Base-by-base conservation (phyloP, 768 basidiomycete genomes). In the Cyclocybe cylindracea region DNA sequence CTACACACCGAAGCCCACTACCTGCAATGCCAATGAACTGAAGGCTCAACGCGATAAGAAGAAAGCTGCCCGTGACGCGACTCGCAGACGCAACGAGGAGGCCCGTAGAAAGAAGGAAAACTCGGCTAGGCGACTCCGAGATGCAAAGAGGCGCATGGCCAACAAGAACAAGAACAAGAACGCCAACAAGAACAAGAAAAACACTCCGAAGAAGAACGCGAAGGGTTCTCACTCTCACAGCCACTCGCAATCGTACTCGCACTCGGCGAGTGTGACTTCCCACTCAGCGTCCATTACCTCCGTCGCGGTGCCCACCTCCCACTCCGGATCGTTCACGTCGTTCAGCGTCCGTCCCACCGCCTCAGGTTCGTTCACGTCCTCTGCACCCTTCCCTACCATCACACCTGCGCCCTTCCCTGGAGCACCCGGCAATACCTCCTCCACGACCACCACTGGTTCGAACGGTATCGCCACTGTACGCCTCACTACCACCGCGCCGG, bases 391-490 rank as follows among this genome's bases (percentile, higher is more conserved):
- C 29, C 48, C 57, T 11, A 32, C 48, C 43, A 57, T 58, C 42
- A 61, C 59, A 5, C 46, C 55, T 32, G 52, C 59, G 4, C 56
- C 60, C 5, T 42, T 53, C 32, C 51, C 50, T 16, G 46, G 47
- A 37, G 29, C 48, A 16, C 49, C 51, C 38, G 45, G 19, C 39
- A 55, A 54, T 35, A 38, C 50, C 7, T 48, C 60, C 13, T 38
- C 52, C 16, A 37, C 49, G 13, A 59, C 61, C 36, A 51, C 50
- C 44, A 62, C 60, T 19, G 63, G 62, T 48, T 46, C 57, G 40
- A 53, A 64, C 38, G 59, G 61, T 16, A 50, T 55, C 40, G 61
- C 59, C 31, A 67, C 66, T 16, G 57, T 66, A 43, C 38, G 51
- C 10, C 44, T 60, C 37, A 63, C 61, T 29, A 59, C 60, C 14